Base-by-base conservation (phyloP, 1,284 basidiomycete species). In the Cryptococcus sp. region DNA sequence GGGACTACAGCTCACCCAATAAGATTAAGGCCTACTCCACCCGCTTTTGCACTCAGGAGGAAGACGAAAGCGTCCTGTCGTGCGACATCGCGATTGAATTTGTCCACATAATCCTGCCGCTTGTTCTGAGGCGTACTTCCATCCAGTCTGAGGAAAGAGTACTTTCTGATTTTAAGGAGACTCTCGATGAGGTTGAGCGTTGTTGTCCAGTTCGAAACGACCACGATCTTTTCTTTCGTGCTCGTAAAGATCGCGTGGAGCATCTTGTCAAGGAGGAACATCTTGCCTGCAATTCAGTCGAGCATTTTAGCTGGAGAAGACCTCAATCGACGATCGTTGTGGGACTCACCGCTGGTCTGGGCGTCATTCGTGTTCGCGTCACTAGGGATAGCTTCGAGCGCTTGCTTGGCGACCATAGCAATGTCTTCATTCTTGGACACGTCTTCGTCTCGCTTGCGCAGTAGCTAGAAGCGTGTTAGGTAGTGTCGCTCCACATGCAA, bases 21-120 rank as follows among this genome's bases (percentile, higher is more conserved):
- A 25, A 96, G 83, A 75, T 98, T 99, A 54, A 99, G 84, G 1
- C 95, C 95, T 19, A 93, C 90, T 23, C 95, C 95, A 19, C 95
- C 95, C 1, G 93, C 92, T 79, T 98, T 98, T 11, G 93, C 90
- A 71, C 93, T 96, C 48, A 99, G 81, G 19, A 99, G 81, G 73
- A 99, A 99, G 35, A 98, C 78, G 72, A 97, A 82, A 60, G 72
- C 72, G 10, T 74, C 61, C 5, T 65, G 53, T 20, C 70, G 61
- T 6, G 61, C 50, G n/a, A 22, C 60, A 44, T 60, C 60, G 15
- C 67, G 54, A 44, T 79, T 80, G 68, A 80, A 80, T 5, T 61
- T 47, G 52, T 78, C 73, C 2, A 77, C 78, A 10, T 72, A 56
- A 23, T 69, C 87, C 71, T 94, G 91, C 44, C 93, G 83, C 73